Base-by-base conservation (phyloP, 371 early-diverging fungal genomes). In the Apophysomyces variabilis region DNA sequence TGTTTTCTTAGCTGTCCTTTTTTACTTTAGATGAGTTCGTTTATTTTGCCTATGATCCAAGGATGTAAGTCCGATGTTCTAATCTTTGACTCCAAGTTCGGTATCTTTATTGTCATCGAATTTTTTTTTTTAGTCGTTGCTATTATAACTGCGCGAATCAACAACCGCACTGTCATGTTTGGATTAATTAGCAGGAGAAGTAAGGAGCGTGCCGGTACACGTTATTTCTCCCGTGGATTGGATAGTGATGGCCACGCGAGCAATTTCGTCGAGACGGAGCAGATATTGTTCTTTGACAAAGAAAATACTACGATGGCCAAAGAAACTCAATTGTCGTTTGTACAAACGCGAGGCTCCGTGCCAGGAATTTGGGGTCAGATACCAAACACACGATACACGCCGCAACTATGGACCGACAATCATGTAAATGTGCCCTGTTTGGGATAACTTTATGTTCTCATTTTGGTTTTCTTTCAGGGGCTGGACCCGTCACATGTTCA, bases 221-320 rank as follows among this genome's bases (percentile, higher is more conserved):
- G 99, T 41, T 99, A 93, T 75, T 94, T 96, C 74, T 88, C 92
- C 11, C 89, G 99, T 44, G 99, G 99, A 11, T 80, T 96, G 6
- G 96, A 99, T 79, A 86, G 85, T 41, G 64, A 88, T 14, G 99
- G 99, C 32, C 85, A 96, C 69, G 96, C 93, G 7, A 91, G 99
- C 38, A 99, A 99, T 77, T 96, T 89, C 82, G 99, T 98, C 5
- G 99, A 99, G 74, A 99, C 99, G 0, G 99, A 99, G 74, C 97
- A 99, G 74, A 74, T 97, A 58, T 69, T 98, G 4, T 64, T 85
- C 8, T 80, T 80, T 65, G 85, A 86, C 7, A 68, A 73, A 4
- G 37, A 67, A 11, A 68, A 70, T 37, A 38, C 14, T 43, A 38
- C 56, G 11, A 56, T 14, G 26, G 36, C 44, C 5, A 39, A 36